Evolutionary conservation across 371 early-diverging fungal species (phyloP).

Genomic region (Apophysomyces variabilis): DNA sequence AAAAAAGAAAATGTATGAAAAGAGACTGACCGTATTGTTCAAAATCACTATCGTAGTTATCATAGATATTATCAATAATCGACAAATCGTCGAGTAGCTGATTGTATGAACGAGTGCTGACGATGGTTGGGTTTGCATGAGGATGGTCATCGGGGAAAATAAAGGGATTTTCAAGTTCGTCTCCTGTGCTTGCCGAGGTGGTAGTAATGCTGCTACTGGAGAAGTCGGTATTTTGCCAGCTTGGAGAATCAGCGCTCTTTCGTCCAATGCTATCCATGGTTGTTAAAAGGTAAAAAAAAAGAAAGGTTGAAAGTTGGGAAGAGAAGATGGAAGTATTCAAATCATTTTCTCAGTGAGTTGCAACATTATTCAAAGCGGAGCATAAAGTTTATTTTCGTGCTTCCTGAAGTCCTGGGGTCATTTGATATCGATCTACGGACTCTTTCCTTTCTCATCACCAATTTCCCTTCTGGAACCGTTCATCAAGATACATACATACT

Average conservation of each 20-base stretch:
- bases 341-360: neutral
- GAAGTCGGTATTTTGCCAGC: neutral
- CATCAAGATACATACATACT: neutral
- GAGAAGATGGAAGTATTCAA: neutral
- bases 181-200: neutral
- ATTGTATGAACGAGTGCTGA: neutral
- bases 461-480: slow-evolving; percentile 4
- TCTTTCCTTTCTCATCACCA: slow-evolving; percentile 6
- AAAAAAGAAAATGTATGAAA: neutral
- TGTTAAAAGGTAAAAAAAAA: neutral
- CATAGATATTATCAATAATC: neutral
- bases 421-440: slow-evolving; percentile 6
- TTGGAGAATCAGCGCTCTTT: neutral
- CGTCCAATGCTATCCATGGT: slow-evolving; percentile 4
- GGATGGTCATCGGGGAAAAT: neutral
- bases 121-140: neutral
- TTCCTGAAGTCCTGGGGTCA: neutral
- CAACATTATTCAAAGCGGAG: slow-evolving; percentile 3
- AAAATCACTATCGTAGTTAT: neutral
- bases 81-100: slow-evolving; percentile 1
- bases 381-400: neutral
- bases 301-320: slow-evolving; percentile 38
- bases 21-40: neutral
- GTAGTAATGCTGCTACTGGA: slow-evolving; percentile 7
- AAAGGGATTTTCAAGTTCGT: neutral